A percentile compares a stretch with the other conserved stretches of the same genome.
These are phyloP conservation scores for Cutaneotrichosporon curvatum DNA, from an alignment of 1,284 basidiomycete genomes.

Conservation along the genomic window DNA sequence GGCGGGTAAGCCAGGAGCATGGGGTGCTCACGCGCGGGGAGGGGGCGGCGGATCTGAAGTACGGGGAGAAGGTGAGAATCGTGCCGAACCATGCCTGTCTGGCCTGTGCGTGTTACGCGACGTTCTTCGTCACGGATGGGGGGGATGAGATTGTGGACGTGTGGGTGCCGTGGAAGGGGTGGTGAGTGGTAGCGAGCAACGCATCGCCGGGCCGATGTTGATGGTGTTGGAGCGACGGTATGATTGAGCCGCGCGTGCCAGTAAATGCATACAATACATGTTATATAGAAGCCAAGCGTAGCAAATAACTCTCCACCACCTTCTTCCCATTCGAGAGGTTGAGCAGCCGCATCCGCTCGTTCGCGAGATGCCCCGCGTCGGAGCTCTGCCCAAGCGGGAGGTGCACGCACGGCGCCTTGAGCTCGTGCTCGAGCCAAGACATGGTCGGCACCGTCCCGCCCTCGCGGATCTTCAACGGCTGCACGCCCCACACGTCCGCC, in stretches of 20 bases:
- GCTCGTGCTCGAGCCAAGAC: conserved; percentile 85
- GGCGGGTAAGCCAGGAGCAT: conserved; percentile 70
- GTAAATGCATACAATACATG: too few relatives aligned
- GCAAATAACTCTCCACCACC: conserved; percentile 42
- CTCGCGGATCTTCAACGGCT: conserved; percentile 83
- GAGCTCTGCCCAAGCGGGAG: conserved; percentile 41
- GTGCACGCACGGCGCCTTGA: conserved; percentile 51
- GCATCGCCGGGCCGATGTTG: too few relatives aligned
- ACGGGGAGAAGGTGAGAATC: conserved; percentile 52
- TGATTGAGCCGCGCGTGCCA: too few relatives aligned
- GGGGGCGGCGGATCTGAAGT: conserved; percentile 40
- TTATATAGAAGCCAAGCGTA: conserved; percentile 25
- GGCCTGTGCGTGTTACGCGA: conserved; percentile 66
- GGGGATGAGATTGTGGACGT: conserved; percentile 62
- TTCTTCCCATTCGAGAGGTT: conserved; percentile 46
- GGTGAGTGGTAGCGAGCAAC: conserved; percentile 59
- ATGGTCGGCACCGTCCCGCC: conserved; percentile 85
- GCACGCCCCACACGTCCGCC: conserved; percentile 72
- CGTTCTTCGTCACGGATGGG: conserved; percentile 72
- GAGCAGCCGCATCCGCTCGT: conserved; percentile 47
- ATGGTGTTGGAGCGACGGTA: too few relatives aligned
- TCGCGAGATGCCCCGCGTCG: conserved; percentile 46
- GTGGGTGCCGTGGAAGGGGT: conserved; percentile 87
- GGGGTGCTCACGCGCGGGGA: conserved; percentile 55
- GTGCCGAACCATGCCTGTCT: conserved; percentile 55